Evolutionary conservation across 257 asterid genomes (phyloP).

Genomic region (Cruciata laevipes): DNA sequence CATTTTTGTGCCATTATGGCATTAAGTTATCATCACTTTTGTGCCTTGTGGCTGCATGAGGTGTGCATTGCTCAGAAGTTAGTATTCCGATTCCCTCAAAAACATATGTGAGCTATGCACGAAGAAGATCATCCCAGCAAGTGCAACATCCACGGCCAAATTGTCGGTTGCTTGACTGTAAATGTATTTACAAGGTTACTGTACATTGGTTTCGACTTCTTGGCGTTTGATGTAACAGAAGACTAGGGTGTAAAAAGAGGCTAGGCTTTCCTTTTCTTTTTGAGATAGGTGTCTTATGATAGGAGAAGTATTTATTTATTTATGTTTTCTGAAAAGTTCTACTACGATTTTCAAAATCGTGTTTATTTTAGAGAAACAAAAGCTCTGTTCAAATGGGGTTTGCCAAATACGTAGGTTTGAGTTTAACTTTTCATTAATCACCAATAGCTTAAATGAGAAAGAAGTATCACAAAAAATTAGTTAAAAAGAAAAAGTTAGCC

Average conservation of each 20-base stretch:
- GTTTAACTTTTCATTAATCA: too few species aligned
- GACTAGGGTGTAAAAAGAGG: neutral
- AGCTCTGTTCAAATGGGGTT: too few species aligned
- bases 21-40: neutral
- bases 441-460: too few species aligned
- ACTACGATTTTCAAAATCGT: too few species aligned
- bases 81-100: neutral
- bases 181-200: neutral
- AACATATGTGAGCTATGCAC: neutral
- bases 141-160: neutral
- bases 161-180: slow-evolving; percentile 6
- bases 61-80: slow-evolving; percentile 3
- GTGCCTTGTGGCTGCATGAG: slow-evolving; percentile 8
- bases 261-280: neutral
- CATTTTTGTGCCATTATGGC: neutral
- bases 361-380: too few species aligned
- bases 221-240: neutral
- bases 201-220: neutral
- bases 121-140: neutral
- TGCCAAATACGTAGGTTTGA: too few species aligned
- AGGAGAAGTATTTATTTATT: neutral
- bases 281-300: neutral
- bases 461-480: too few species aligned
- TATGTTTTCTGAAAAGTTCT: too few species aligned
- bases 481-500: too few species aligned